These are phyloP conservation scores for Tothia fuscella DNA, from an alignment of 2,329 filamentous ascomycete species.

Conservation along the genomic window DNA sequence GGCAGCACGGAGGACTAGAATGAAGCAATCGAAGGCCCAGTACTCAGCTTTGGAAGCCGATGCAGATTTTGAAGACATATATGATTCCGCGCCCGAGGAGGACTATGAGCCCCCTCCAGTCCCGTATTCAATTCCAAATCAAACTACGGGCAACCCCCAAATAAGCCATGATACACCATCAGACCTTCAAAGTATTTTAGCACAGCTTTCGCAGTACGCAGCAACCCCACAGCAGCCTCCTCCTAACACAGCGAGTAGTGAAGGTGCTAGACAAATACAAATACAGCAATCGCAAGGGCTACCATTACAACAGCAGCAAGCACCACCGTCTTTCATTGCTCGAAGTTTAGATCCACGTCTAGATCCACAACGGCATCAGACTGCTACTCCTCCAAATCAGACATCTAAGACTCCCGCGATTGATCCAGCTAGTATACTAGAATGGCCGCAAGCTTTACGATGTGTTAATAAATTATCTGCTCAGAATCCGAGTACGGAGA, in stretches of 20 bases:
- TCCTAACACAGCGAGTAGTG: background rate
- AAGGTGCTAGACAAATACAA: background rate
- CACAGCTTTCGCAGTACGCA: constrained; percentile 8
- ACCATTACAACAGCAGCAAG: background rate
- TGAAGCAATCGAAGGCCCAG: too few species aligned
- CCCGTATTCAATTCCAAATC: too few species aligned
- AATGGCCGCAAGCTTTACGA: constrained; percentile 35
- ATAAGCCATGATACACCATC: too few species aligned
- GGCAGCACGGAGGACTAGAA: too few species aligned
- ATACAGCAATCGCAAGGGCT: background rate
- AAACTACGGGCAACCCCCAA: too few species aligned
- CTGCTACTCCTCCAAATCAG: background rate
- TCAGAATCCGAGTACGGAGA: constrained; percentile 31
- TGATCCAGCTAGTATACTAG: constrained; percentile 35
- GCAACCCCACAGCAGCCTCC: background rate
- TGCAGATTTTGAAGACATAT: too few species aligned
- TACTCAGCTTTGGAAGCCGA: too few species aligned
- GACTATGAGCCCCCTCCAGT: too few species aligned
- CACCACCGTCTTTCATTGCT: background rate
- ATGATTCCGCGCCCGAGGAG: too few species aligned
- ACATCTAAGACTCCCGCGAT: constrained; percentile 16
- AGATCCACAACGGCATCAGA: background rate
- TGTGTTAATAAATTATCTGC: constrained; percentile 27
- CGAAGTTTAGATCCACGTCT: background rate
- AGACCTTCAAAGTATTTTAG: constrained; percentile 3